These are phyloP conservation scores for Balamuthia mandrillaris DNA, from an alignment of 208 protist genomes.

Conservation along the genomic window DNA sequence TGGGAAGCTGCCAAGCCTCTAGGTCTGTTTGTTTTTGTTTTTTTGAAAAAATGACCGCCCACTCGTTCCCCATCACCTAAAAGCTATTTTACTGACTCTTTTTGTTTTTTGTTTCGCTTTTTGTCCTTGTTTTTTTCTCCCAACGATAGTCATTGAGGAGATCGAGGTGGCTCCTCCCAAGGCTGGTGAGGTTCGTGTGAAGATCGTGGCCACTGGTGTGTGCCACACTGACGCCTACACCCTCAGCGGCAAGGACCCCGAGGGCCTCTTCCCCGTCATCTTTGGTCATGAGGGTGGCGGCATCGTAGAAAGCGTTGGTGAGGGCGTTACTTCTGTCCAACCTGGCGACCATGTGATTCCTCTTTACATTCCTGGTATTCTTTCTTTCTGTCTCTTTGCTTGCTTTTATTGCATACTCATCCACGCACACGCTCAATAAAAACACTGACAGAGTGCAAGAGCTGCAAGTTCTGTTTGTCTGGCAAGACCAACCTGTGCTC, in stretches of 20 bases:
- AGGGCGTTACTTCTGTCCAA: slow-evolving; percentile 77
- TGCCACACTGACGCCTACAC: slow-evolving; percentile 88
- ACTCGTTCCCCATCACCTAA: background rate
- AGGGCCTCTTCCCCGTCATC: slow-evolving; percentile 83
- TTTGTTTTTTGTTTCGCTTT: background rate
- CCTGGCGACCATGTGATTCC: slow-evolving; percentile 73
- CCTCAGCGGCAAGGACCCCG: slow-evolving; percentile 63
- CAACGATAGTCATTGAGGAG: slow-evolving; percentile 60
- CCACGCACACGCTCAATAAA: background rate
- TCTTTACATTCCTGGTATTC: slow-evolving; percentile 16
- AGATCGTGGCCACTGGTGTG: slow-evolving; percentile 68
- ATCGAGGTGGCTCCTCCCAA: slow-evolving; percentile 77
- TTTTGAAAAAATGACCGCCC: background rate
- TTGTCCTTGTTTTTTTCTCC: no score
- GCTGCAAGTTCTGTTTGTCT: slow-evolving; percentile 81
- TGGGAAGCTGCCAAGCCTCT: slow-evolving; percentile 69
- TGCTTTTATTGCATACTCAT: background rate
- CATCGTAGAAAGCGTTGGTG: slow-evolving; percentile 81
- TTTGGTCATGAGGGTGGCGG: slow-evolving; percentile 78
- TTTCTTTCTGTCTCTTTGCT: background rate
- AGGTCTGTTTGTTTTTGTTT: background rate
- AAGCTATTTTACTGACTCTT: background rate
- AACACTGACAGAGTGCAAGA: slow-evolving; percentile 73
- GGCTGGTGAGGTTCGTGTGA: slow-evolving; percentile 78
- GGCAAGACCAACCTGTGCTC: slow-evolving; percentile 83